Evolutionary conservation across 176 grass and related monocot species (phyloP).

Genomic region (Bothriochloa decipiens): DNA sequence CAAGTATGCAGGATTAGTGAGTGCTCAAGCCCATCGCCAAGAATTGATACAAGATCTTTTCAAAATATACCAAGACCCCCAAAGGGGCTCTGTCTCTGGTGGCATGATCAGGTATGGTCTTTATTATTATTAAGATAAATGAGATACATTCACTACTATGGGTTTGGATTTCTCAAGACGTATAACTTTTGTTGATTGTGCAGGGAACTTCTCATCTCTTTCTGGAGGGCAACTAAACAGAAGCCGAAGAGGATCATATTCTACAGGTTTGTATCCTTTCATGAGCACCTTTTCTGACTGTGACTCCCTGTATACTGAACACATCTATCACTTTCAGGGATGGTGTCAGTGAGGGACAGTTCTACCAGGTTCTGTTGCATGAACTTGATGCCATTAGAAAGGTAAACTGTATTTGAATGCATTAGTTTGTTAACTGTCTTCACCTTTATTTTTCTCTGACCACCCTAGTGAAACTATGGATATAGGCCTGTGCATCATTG

Average conservation of each 20-base stretch:
- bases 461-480: neutral
- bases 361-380: conserved; percentile 93
- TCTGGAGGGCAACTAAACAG: conserved; percentile 76
- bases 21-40: conserved; percentile 85
- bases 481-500: conserved; percentile 85
- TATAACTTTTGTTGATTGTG: conserved; percentile 33
- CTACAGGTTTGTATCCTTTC: conserved; percentile 66
- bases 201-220: conserved; percentile 94
- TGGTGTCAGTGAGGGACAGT: conserved; percentile 94
- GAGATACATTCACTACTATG: conserved; percentile 7
- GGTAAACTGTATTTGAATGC: conserved; percentile 40
- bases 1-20: conserved; percentile 88
- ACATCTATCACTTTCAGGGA: conserved; percentile 53
- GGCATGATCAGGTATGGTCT: conserved; percentile 84
- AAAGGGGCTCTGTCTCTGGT: conserved; percentile 72
- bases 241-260: conserved; percentile 97
- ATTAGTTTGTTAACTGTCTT: neutral
- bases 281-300: conserved; percentile 12
- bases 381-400: conserved; percentile 96
- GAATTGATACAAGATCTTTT: conserved; percentile 94
- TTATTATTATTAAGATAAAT: conserved; percentile 13
- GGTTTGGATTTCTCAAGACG: neutral
- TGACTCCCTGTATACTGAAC: conserved; percentile 12
- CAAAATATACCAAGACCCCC: conserved; percentile 88
- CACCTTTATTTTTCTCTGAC: neutral